Conservation (phyloP, 306 rosid genomes). For the Trichosanthes truncata region DNA sequence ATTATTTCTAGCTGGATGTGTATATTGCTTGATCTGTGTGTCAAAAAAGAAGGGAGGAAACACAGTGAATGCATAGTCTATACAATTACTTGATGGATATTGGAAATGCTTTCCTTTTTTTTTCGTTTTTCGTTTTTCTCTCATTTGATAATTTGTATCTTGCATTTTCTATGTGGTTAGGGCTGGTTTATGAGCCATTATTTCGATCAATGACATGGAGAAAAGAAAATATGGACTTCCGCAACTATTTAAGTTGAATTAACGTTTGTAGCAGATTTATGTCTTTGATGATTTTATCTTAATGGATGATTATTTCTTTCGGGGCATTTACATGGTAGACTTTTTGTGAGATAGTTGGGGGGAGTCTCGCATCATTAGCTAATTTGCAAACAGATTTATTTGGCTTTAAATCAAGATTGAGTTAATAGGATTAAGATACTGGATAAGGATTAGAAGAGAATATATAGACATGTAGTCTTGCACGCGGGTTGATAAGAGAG, state of each 20-base stretch:
- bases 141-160: background rate
- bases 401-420: background rate
- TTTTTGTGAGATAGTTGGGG: background rate
- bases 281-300: background rate
- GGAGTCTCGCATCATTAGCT: background rate
- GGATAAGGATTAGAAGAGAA: background rate
- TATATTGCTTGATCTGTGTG: background rate
- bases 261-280: background rate
- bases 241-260: background rate
- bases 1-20: background rate
- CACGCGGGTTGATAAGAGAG: background rate
- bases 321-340: background rate
- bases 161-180: background rate
- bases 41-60: background rate
- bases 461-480: background rate
- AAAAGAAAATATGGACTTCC: background rate
- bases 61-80: background rate
- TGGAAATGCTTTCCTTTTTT: background rate
- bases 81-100: background rate
- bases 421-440: background rate
- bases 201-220: background rate
- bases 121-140: background rate
- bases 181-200: background rate
- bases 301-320: background rate
- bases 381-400: background rate